Conservation (phyloP, 495 filamentous ascomycete species). For the Ramalina intermedia region DNA sequence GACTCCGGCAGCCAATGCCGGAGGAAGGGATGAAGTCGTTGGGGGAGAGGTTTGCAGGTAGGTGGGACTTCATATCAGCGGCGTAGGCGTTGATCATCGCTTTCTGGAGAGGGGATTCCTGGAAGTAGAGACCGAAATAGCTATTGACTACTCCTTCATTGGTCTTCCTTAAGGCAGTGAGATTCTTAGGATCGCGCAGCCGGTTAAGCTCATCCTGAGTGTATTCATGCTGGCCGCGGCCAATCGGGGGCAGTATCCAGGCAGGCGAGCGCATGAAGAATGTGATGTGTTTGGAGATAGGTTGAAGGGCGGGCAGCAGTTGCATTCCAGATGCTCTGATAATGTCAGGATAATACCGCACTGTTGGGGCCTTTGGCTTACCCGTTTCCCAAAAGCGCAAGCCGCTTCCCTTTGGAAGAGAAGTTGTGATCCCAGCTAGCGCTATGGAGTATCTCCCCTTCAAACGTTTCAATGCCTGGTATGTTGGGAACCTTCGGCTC, state of each 20-base stretch:
- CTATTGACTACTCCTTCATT: conserved; percentile 36
- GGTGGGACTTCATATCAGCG: conserved; percentile 28
- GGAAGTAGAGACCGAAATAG: conserved; percentile 26
- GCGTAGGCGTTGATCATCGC: conserved; percentile 22
- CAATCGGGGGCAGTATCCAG: conserved; percentile 30
- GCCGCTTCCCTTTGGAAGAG: conserved; percentile 29
- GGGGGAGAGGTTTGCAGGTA: conserved; percentile 18
- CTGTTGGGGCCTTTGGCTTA: conserved; percentile 26
- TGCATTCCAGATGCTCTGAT: conserved; percentile 30
- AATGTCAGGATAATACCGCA: neutral
- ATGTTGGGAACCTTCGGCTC: conserved; percentile 42
- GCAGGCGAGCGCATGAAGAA: conserved; percentile 26
- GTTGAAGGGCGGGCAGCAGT: conserved; percentile 46
- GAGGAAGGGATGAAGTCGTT: conserved; percentile 33
- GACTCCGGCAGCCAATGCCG: conserved; percentile 33
- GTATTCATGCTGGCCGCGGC: conserved; percentile 18
- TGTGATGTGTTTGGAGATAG: conserved; percentile 31
- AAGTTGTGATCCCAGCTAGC: conserved; percentile 35
- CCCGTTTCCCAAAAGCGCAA: conserved; percentile 41
- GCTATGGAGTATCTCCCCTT: conserved; percentile 40
- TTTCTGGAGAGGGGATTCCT: conserved; percentile 25
- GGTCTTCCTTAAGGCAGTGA: conserved; percentile 31
- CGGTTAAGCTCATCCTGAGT: conserved; percentile 30
- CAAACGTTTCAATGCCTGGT: conserved; percentile 36
- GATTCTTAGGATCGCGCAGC: conserved; percentile 26